Evolutionary conservation across 164 flowering plant genomes (phyloP), one percentile per base, ranked within the genome.

Genomic region (Vitis amurensis): DNA sequence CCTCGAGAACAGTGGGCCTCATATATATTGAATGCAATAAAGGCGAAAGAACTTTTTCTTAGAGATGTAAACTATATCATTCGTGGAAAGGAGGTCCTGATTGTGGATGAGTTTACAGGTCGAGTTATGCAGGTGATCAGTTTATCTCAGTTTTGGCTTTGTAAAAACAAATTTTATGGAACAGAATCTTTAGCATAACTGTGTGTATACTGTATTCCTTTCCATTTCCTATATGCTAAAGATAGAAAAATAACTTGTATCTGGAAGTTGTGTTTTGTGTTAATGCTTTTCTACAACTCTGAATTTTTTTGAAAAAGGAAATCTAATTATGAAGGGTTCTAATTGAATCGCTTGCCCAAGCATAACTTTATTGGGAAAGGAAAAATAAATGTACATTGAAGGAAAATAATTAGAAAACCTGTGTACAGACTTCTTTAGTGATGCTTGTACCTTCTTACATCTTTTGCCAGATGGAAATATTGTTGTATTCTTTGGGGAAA

Each of bases 1-100:
- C 99, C 98, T 27, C 87, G 99, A 72, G 98, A 91, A 72, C 99
- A 93, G 70, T 95, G 99, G 99, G 99, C 99, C 61, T 88, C 90
- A 50, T 93, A 78, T 80, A 68, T 95, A 71, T 69, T 95, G 76
- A 95, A 93, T 89, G 98, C 97, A 31, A 85, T 95, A 73, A 95
- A 93, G 78, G 97, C 97, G 9, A 91, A 95, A 75, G 97, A 95
- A 69, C 91, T 95, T 67, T 95, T 95, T 82, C 91, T 95, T 59
- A 91, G 82, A 81, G 98, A 95, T 86, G 98, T 93, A 27, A 95
- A 95, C 84, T 93, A 93, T 69, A 93, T 91, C 62, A 83, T 91
- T 64, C 94, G 98, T 53, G 96, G 89, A 65, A 90, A 91, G 74
- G 99, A 95, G 85, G 95, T 95, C 63, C 91, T 95, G 58, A 95